Conservation (phyloP, 345 rosid genomes). For the Erysimum cheiranthoides region DNA sequence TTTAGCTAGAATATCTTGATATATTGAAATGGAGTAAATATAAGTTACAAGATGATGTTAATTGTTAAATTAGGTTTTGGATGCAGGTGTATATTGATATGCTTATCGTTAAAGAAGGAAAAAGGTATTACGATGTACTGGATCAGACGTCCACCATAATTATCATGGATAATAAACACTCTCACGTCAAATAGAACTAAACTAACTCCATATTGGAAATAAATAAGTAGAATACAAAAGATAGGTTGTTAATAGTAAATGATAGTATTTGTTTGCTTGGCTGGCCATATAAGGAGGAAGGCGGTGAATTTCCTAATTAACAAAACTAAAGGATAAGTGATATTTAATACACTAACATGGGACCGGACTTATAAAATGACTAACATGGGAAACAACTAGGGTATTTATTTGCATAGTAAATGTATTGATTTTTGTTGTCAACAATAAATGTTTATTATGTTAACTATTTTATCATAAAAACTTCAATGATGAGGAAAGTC, state of each 20-base stretch:
- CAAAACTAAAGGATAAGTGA: constrained; percentile 36
- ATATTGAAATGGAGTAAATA: no score
- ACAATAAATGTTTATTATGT: constrained; percentile 25
- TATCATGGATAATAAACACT: background rate
- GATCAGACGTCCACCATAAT: no score
- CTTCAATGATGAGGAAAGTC: constrained; percentile 21
- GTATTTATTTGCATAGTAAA: constrained; percentile 20
- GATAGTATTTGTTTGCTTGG: constrained; percentile 29
- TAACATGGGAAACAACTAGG: constrained; percentile 48
- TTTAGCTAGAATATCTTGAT: no score
- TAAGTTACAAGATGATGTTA: no score
- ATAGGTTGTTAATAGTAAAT: constrained; percentile 6
- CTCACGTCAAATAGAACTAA: background rate
- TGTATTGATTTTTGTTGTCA: constrained; percentile 34
- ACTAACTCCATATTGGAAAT: background rate
- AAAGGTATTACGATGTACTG: no score
- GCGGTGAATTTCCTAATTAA: constrained; percentile 41
- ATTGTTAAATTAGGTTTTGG: no score
- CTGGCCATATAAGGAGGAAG: constrained; percentile 18
- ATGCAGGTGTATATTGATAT: no score
- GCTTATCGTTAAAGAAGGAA: no score
- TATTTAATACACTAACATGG: constrained; percentile 45
- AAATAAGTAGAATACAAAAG: background rate
- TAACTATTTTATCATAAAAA: constrained; percentile 13
- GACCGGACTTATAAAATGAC: constrained; percentile 23